Evolutionary conservation across 805 yeast genomes (phyloP), one percentile per base, ranked within the genome.

Genomic region (Kuraishia piskuri): DNA sequence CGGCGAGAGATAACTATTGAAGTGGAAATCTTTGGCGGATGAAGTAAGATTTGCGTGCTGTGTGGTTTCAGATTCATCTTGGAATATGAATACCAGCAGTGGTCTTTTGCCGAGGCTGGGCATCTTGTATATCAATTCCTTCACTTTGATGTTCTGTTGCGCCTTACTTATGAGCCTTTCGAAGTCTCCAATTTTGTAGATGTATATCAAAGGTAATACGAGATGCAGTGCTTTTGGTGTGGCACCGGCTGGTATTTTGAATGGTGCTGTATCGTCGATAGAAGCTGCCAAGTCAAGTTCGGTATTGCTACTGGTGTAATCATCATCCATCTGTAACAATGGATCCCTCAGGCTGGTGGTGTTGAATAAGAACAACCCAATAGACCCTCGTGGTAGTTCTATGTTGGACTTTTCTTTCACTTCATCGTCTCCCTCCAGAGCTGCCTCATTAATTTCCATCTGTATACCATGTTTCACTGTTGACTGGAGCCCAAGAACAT

Each of bases 331-430:
- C 17, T 31, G 40, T 10, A 31, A n/a, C 14, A 12, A 31, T 31
- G 17, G 40, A 10, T 31, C 40, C 4, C 14, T 31, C 17, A 31
- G 14, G 25, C 59, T 60, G 2, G 64, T 59, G 4, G 71, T 62
- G 54, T 74, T 73, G 63, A 74, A 74, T 14, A 76, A 46, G 56
- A 76, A 74, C 46, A 73, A 58, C 1, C 67, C 70, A 22, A 62
- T 63, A 7, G 72, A 61, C 22, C 60, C 64, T 26, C 63, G 57
- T 0, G 80, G 79, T 2, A 75, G 53, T 21, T 59, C 58, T 10
- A 68, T 53, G 3, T 55, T 23, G 2, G 44, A 48, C 20, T 53
- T 56, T 1, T 57, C 56, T 2, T 52, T 40, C 14, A 57, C 58
- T 9, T 45, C 49, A 31, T 31, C 40, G 14, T 5, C 3, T 31